Evolutionary conservation across 805 yeast genomes (phyloP), one percentile per base, ranked within the genome.

Genomic region (Metschnikowia continentalis): DNA sequence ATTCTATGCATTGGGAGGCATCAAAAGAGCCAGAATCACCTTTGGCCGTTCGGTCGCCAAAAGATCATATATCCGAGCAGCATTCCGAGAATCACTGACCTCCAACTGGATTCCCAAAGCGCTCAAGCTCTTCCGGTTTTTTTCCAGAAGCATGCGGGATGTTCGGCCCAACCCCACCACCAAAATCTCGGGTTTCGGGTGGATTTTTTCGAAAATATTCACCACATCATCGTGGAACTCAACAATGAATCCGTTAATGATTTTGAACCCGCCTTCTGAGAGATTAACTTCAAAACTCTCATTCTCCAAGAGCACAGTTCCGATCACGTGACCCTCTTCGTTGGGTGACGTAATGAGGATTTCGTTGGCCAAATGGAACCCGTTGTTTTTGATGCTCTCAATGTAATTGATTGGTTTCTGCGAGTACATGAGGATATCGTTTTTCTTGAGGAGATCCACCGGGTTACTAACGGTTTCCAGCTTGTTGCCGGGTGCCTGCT

Each of bases 21-120:
- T 69, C 45, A 88, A 69, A 32, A 88, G 68, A 0, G 88, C 94
- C 1, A 83, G 90, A n/a, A 88, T 82, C 32, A 82, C 83, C 23
- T 75, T 71, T 0, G 91, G 89, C 57, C 96, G 73, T 62, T 89
- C 96, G 0, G 92, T 86, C 1, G 92, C 90, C 52, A 88, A 68
- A 40, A 88, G 67, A 60, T 88, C 92, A 67, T 79, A 89, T 54
- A 79, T 83, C 55, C 80, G 77, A 11, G 87, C 91, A 0, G 89
- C 87, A 56, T 79, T 79, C 54, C 73, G 60, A 10, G 76, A 85
- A 61, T 82, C 86, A 30, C 88, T 78, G 3, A 84, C 71, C 59
- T 88, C 94, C 17, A 83, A 62, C 60, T 82, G 84, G n/a, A 87
- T 79, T 0, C 96, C 96, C 51, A 84, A 66, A 5, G 71, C 65